Evolutionary conservation across 2,329 filamentous ascomycete genomes (phyloP), one percentile per base, ranked within the genome.

Genomic region (Chalaropsis ovoidea): DNA sequence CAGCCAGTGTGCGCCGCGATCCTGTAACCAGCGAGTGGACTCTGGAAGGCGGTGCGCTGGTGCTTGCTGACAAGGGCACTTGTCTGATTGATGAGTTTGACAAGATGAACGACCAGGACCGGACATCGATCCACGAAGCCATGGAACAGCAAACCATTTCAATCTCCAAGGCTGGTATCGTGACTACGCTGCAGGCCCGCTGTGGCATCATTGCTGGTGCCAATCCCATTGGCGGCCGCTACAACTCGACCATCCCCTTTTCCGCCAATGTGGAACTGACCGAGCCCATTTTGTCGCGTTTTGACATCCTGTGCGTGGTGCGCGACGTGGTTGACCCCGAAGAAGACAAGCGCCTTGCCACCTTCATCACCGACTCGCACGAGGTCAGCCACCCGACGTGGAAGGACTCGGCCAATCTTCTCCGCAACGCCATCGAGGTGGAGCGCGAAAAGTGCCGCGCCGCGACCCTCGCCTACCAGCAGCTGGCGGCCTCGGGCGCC

Each of bases 121-220:
- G 94, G 69, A 97, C 94, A 0, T 96, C 91, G 7, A 99, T 99
- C 71, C 94, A 99, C 82, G 94, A 99, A 80, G 94, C 94, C 68
- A 99, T 99, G 94, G 94, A 99, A 76, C 94, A 99, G 76, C 94
- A 99, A 77, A 99, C 94, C 1, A 99, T 99, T 70, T 97, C 93
- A 68, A 99, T 99, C 73, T 96, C 91, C 69, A 99, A 99, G 75
- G 94, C 94, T 0, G 94, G 94, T 76, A 99, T 99, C 68, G 94
- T 99, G 54, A 99, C 94, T 0, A 97, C 94, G 0, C 81, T 99
- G 0, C 93, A 99, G 75, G 94, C 94, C 54, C 88, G 94, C 47
- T 99, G 94, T 75, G 91, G 92, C 64, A 95, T 99, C 70, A 91
- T 99, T 69, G 94, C 94, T 17, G 94, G 94, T 1, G 94, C 94